These are phyloP conservation scores for Pichia gijzeniarum DNA, from an alignment of 805 yeast species.

Conservation along the genomic window DNA sequence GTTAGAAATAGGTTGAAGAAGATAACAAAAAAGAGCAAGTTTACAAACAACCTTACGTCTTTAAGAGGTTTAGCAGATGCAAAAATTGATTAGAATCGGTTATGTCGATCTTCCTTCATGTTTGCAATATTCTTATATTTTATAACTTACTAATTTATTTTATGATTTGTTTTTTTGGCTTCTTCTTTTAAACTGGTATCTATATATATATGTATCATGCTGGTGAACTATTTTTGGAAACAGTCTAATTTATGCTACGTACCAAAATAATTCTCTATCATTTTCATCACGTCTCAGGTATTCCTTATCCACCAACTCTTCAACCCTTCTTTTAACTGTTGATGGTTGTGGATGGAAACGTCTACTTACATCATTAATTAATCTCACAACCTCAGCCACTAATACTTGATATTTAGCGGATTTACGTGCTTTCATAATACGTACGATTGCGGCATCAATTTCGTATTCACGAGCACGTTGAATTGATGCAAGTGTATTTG, in stretches of 20 bases:
- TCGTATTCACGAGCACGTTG: constrained; percentile 59
- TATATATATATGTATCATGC: too few species aligned
- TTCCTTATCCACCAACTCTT: constrained; percentile 72
- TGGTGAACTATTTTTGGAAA: too few species aligned
- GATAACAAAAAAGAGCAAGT: constrained; percentile 48
- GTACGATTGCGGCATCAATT: constrained; percentile 79
- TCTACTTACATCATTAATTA: constrained; percentile 45
- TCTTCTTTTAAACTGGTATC: too few species aligned
- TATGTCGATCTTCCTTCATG: too few species aligned
- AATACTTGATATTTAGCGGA: constrained; percentile 56
- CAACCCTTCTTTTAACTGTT: constrained; percentile 65
- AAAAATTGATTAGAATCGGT: constrained; percentile 28
- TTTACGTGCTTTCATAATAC: constrained; percentile 78
- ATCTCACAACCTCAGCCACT: constrained; percentile 44
- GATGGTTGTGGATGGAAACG: constrained; percentile 67
- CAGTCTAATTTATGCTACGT: constrained; percentile 58
- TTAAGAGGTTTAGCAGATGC: constrained; percentile 38
- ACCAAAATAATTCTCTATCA: constrained; percentile 54
- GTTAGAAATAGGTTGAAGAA: constrained; percentile 68
- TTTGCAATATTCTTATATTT: too few species aligned
- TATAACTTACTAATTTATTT: not conserved
- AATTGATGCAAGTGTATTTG: constrained; percentile 48
- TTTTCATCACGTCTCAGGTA: constrained; percentile 67
- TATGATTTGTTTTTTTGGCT: not conserved
- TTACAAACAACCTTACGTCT: constrained; percentile 50